Conservation (phyloP, 179 eudicot species). For the Pouteria campechiana region DNA sequence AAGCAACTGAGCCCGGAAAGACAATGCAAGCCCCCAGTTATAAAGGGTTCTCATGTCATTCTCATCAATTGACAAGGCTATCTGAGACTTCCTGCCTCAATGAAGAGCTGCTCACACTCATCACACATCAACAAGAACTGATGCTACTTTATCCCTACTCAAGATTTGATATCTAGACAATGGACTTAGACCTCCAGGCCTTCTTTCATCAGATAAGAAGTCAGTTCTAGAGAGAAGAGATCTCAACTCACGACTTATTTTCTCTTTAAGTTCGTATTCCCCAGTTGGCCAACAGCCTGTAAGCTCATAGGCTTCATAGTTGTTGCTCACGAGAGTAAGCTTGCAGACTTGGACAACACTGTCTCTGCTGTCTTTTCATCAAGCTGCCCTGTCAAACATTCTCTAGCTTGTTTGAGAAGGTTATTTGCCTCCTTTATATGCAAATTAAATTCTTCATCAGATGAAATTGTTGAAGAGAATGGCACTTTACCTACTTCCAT, state of each 20-base stretch:
- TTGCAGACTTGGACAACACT: slow-evolving; percentile 45
- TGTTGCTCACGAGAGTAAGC: slow-evolving; percentile 59
- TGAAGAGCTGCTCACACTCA: slow-evolving; percentile 83
- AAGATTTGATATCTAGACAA: slow-evolving; percentile 14
- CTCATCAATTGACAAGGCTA: slow-evolving; percentile 81
- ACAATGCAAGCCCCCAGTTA: slow-evolving; percentile 96
- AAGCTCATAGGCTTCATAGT: slow-evolving; percentile 91
- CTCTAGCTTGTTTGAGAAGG: slow-evolving; percentile 58
- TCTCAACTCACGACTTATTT: slow-evolving; percentile 55
- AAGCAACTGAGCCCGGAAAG: slow-evolving; percentile 81
- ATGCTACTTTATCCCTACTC: slow-evolving; percentile 32
- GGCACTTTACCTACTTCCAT: slow-evolving; percentile 11
- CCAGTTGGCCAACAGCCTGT: slow-evolving; percentile 83
- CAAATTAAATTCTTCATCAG: slow-evolving; percentile 48
- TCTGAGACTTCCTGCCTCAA: slow-evolving; percentile 72
- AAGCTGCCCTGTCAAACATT: slow-evolving; percentile 22
- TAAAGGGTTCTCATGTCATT: slow-evolving; percentile 82
- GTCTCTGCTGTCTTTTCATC: slow-evolving; percentile 42
- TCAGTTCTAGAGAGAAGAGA: slow-evolving; percentile 29
- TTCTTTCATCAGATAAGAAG: slow-evolving; percentile 14
- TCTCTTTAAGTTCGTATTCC: slow-evolving; percentile 81
- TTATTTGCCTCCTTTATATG: slow-evolving; percentile 48
- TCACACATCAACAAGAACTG: slow-evolving; percentile 58
- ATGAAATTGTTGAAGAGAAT: slow-evolving; percentile 38
- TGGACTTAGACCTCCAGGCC: slow-evolving; percentile 6